These are phyloP conservation scores for Spergularia bocconei DNA, from an alignment of 148 eudicot species.

Conservation along the genomic window DNA sequence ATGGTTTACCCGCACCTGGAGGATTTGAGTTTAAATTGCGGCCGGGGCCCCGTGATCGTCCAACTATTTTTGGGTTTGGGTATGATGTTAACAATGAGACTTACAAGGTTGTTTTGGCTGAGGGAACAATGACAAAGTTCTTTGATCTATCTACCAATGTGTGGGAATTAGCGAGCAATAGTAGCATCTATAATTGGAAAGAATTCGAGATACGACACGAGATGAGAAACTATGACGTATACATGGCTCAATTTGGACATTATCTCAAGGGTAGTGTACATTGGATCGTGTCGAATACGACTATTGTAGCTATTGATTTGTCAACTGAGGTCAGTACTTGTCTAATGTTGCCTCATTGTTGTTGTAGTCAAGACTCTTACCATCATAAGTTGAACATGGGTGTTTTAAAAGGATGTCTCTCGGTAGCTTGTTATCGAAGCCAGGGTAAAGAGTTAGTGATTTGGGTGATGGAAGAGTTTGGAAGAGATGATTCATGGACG, in stretches of 20 bases:
- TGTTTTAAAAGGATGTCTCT: neutral
- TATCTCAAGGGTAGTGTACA: conserved; percentile 2
- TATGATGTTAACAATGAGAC: neutral
- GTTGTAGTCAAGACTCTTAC: neutral
- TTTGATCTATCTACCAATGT: neutral
- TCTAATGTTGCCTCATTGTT: neutral
- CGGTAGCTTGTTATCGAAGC: neutral
- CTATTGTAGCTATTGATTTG: neutral
- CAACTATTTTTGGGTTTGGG: neutral
- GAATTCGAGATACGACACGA: too few relatives aligned
- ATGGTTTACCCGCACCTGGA: neutral
- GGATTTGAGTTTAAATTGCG: neutral
- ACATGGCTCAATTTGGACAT: neutral
- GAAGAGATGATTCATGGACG: neutral
- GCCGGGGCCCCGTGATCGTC: too few relatives aligned
- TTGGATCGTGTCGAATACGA: neutral
- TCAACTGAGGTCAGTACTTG: neutral
- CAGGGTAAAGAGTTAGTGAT: neutral
- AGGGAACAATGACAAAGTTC: neutral
- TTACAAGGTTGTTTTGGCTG: neutral
- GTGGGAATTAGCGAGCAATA: neutral
- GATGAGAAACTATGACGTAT: too few relatives aligned
- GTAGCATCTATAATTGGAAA: neutral
- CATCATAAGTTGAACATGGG: neutral
- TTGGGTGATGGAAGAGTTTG: neutral